A percentile compares a stretch with the other conserved stretches of the same genome.
phyloP scores from a whole-genome alignment of 2,329 filamentous ascomycete genomes.

The Fusarium chaquense region DNA sequence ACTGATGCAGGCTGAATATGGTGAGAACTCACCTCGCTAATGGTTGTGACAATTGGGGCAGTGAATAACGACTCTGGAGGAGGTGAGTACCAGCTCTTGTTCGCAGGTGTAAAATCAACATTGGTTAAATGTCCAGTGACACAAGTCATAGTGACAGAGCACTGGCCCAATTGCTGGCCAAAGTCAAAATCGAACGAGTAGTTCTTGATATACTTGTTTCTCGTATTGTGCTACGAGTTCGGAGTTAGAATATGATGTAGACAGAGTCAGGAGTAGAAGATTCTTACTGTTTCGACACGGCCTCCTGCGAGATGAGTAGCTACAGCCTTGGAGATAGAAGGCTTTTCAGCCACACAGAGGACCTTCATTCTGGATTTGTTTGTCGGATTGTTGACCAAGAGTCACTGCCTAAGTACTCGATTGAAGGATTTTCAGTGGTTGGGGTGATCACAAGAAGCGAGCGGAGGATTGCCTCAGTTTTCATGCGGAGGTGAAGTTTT shows the following conservation, averaged over 20 bases:
- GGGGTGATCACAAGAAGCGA: slow-evolving; percentile 20
- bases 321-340: slow-evolving; percentile 95
- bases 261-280: background rate
- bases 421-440: background rate
- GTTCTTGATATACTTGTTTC: slow-evolving; percentile 88
- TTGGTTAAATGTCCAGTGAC: slow-evolving; percentile 88
- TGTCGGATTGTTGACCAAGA: background rate
- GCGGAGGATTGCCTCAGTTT: slow-evolving; percentile 30
- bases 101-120: slow-evolving; percentile 80
- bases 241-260: slow-evolving; percentile 38
- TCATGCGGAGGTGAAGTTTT: slow-evolving; percentile 14
- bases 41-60: slow-evolving; percentile 76
- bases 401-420: background rate
- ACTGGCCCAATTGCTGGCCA: slow-evolving; percentile 80
- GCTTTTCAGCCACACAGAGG: slow-evolving; percentile 74
- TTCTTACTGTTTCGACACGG: slow-evolving; percentile 73
- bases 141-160: slow-evolving; percentile 91
- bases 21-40: slow-evolving; percentile 69
- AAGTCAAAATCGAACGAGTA: slow-evolving; percentile 94
- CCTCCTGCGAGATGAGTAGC: slow-evolving; percentile 89
- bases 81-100: slow-evolving; percentile 84
- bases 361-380: slow-evolving; percentile 58
- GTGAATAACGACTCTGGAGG: slow-evolving; percentile 84
- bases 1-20: background rate
- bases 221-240: slow-evolving; percentile 70